Conservation (phyloP, 2,329 filamentous ascomycete species). For the Xylariaceae sp. region DNA sequence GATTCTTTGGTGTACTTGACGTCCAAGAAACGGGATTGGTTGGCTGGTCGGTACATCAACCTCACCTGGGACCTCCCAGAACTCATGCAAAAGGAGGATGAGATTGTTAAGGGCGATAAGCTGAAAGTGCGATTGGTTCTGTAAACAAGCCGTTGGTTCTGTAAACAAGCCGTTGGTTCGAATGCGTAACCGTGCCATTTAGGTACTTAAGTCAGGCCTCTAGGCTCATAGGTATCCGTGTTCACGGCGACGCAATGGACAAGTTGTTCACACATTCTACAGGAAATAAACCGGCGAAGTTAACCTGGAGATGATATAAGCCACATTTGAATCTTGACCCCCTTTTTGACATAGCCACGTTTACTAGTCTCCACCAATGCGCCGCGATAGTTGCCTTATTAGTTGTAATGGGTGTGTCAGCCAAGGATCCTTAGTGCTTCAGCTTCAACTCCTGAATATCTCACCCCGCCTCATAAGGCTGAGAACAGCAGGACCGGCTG, state of each 20-base stretch:
- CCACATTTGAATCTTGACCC: not conserved
- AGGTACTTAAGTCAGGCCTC: too few species aligned
- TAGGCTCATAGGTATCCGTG: too few species aligned
- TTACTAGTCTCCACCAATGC: not conserved
- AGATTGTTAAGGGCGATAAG: slow-evolving; percentile 35
- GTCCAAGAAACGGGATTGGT: slow-evolving; percentile 35
- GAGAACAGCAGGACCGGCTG: slow-evolving; percentile 9
- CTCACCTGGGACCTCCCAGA: slow-evolving; percentile 45
- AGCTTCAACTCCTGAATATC: slow-evolving; percentile 4
- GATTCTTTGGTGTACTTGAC: slow-evolving; percentile 38
- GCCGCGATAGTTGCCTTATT: not conserved
- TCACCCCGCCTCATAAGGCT: slow-evolving; percentile 20
- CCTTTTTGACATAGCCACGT: not conserved
- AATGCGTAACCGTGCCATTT: too few species aligned
- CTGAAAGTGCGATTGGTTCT: slow-evolving; percentile 33
- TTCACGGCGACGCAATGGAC: too few species aligned
- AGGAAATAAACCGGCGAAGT: too few species aligned
- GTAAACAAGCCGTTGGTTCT: slow-evolving; percentile 13
- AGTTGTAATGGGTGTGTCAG: too few species aligned
- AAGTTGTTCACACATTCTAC: too few species aligned
- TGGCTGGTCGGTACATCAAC: slow-evolving; percentile 42
- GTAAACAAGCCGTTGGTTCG: slow-evolving; percentile 5
- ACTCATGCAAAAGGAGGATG: slow-evolving; percentile 34
- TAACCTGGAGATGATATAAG: not conserved
- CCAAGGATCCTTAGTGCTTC: not conserved